Evolutionary conservation across 2,329 filamentous ascomycete genomes (phyloP).

Genomic region (Dendrostoma leiphaemia): DNA sequence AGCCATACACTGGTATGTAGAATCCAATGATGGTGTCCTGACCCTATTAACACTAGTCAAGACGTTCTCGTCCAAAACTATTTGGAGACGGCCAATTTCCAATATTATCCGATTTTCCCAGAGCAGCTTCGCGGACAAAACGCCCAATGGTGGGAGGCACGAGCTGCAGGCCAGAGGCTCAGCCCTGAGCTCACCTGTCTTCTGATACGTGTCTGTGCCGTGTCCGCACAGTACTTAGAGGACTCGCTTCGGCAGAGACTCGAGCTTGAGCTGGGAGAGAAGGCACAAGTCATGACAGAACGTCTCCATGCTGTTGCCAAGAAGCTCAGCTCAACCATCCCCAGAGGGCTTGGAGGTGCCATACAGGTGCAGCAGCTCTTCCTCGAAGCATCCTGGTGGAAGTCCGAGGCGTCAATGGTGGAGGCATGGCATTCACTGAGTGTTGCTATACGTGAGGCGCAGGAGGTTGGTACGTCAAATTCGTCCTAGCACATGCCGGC

Average conservation of each 20-base stretch:
- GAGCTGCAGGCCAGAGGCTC: slow-evolving; percentile 31
- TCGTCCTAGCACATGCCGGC: too few relatives aligned
- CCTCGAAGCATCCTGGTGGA: slow-evolving; percentile 43
- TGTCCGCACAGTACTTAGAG: slow-evolving; percentile 41
- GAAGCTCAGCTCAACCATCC: slow-evolving; percentile 39
- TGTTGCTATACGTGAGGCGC: slow-evolving; percentile 42
- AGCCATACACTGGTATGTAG: slow-evolving; percentile 34
- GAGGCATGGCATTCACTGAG: slow-evolving; percentile 47
- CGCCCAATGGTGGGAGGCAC: slow-evolving; percentile 42
- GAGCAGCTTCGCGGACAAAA: slow-evolving; percentile 43
- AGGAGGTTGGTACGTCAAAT: slow-evolving; percentile 39
- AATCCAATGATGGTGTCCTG: neutral
- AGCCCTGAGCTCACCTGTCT: slow-evolving; percentile 45
- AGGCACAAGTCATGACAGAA: slow-evolving; percentile 36
- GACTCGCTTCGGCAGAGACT: slow-evolving; percentile 35
- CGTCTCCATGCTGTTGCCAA: slow-evolving; percentile 41
- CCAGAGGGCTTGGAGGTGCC: slow-evolving; percentile 41
- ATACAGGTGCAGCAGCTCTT: slow-evolving; percentile 49
- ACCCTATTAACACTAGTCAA: slow-evolving; percentile 20
- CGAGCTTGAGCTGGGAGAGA: slow-evolving; percentile 43
- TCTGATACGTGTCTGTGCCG: slow-evolving; percentile 44
- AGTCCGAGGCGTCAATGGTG: slow-evolving; percentile 43
- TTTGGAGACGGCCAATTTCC: slow-evolving; percentile 41
- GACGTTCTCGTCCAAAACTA: slow-evolving; percentile 46
- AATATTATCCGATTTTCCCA: slow-evolving; percentile 45